Percentiles rank a stretch among this genome's conserved stretches.
Conservation (phyloP, 2,329 filamentous ascomycete genomes). For the Penicillium paneum region DNA sequence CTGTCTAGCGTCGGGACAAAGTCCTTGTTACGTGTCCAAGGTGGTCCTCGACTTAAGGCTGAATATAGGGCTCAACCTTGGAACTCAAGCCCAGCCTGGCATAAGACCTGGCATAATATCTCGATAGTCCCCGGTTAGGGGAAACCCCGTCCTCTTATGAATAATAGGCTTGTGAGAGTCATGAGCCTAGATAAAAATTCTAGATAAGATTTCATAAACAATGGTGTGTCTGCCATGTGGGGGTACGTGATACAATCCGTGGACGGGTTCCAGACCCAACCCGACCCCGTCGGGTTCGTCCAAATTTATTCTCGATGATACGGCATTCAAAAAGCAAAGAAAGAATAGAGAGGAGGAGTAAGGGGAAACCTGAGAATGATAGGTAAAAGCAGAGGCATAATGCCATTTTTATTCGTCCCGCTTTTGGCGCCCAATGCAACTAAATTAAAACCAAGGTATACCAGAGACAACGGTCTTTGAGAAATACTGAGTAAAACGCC, state of each 20-base stretch:
- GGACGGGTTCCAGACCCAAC: background rate
- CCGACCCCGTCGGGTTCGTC: background rate
- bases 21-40: background rate
- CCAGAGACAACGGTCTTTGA: constrained; percentile 8
- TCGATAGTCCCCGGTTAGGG: constrained; percentile 1
- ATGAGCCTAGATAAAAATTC: background rate
- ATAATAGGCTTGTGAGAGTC: background rate
- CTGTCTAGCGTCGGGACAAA: background rate
- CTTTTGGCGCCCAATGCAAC: constrained; percentile 24
- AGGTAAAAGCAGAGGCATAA: constrained; percentile 3
- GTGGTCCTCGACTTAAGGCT: constrained; percentile 5
- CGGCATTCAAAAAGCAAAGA: background rate
- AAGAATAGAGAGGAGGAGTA: background rate
- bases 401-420: constrained; percentile 17
- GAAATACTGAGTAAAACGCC: constrained; percentile 2
- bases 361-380: background rate
- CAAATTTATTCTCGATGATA: background rate
- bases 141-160: background rate
- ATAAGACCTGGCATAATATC: constrained; percentile 8
- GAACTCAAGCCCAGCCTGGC: background rate
- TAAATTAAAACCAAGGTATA: constrained; percentile 16
- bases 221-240: background rate
- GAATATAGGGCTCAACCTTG: background rate
- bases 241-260: background rate
- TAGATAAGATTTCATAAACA: background rate